phyloP scores from a whole-genome alignment of 2,329 filamentous ascomycete genomes.

The Colletotrichum sansevieriae region DNA sequence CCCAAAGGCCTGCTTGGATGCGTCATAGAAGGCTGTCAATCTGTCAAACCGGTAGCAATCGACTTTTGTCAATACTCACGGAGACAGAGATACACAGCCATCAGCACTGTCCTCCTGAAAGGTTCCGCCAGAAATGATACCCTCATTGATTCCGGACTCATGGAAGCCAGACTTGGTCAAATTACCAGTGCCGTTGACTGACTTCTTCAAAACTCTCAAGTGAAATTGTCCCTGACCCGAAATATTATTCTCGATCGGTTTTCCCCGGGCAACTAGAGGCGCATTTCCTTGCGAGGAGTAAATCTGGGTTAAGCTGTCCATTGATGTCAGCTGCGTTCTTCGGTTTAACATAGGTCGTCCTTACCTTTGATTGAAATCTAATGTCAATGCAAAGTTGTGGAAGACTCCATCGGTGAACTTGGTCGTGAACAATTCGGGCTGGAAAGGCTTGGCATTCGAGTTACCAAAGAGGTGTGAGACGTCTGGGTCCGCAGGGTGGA shows the following conservation, averaged over 20 bases:
- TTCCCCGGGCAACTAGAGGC: constrained; percentile 60
- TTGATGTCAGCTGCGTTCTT: background rate
- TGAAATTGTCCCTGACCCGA: constrained; percentile 72
- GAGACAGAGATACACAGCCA: constrained; percentile 28
- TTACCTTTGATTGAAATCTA: constrained; percentile 69
- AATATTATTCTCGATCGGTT: constrained; percentile 62
- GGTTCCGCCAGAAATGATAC: constrained; percentile 64
- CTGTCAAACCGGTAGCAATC: no score
- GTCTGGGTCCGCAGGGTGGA: constrained; percentile 51
- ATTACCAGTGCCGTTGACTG: constrained; percentile 58
- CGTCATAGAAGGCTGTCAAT: no score
- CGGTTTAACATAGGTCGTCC: constrained; percentile 38
- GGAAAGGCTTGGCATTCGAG: constrained; percentile 58
- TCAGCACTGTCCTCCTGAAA: constrained; percentile 63
- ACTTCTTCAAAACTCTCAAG: constrained; percentile 73
- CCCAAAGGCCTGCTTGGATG: no score
- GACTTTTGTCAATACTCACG: background rate
- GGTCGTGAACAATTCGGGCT: constrained; percentile 62
- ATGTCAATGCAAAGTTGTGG: constrained; percentile 72
- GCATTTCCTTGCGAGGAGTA: constrained; percentile 65
- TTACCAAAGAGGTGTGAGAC: constrained; percentile 61
- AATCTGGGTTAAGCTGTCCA: constrained; percentile 64
- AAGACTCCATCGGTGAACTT: constrained; percentile 63
- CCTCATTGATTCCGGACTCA: constrained; percentile 62
- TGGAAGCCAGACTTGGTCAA: constrained; percentile 60